Conservation (phyloP, 2,329 filamentous ascomycete genomes). For the Rutstroemia sp. region DNA sequence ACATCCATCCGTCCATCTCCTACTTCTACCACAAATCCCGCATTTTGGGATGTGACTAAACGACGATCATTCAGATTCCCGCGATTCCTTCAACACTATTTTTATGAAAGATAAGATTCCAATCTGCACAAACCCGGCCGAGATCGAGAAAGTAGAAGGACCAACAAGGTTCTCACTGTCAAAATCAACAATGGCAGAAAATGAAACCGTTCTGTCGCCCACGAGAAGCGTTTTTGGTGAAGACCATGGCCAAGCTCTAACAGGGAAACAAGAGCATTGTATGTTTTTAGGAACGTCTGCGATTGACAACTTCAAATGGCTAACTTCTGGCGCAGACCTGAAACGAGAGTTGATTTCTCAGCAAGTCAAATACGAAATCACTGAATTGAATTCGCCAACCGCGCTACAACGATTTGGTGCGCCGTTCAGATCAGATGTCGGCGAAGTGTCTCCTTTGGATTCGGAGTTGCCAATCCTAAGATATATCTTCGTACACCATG, state of each 20-base stretch:
- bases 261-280: constrained; percentile 98
- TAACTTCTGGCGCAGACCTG: constrained; percentile 53
- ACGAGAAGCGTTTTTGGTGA: constrained; percentile 3
- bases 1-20: background rate
- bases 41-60: background rate
- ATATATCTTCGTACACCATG: constrained; percentile 96
- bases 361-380: constrained; percentile 85
- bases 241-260: constrained; percentile 42
- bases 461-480: constrained; percentile 89
- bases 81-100: background rate
- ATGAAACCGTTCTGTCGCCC: constrained; percentile 12
- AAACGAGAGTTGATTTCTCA: constrained; percentile 90
- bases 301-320: background rate
- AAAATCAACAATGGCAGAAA: constrained; percentile 12
- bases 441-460: constrained; percentile 87
- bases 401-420: constrained; percentile 92
- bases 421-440: constrained; percentile 85
- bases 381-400: constrained; percentile 88
- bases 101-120: background rate
- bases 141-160: background rate
- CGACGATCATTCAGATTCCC: background rate
- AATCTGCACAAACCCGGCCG: background rate
- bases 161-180: background rate
- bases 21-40: background rate
- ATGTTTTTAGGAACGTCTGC: constrained; percentile 31